phyloP scores from a whole-genome alignment of 148 eudicot genomes.

The Polygonum aviculare region DNA sequence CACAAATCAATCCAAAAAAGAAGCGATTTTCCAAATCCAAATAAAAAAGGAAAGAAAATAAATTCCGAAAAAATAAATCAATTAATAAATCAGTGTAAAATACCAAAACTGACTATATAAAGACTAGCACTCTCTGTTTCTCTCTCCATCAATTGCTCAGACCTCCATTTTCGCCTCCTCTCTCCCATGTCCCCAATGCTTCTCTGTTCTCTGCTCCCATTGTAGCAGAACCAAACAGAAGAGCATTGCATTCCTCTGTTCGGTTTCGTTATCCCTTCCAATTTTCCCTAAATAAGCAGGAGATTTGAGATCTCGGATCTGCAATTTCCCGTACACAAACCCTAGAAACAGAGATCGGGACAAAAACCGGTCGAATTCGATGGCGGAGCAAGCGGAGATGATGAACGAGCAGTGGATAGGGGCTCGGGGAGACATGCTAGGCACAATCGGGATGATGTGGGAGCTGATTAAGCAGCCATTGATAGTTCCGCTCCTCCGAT shows the following conservation, averaged over 20 bases:
- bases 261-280: not conserved
- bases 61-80: not conserved
- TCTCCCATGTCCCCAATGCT: slow-evolving; percentile 8
- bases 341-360: no score
- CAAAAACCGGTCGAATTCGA: not conserved
- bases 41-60: not conserved
- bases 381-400: slow-evolving; percentile 15
- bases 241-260: not conserved
- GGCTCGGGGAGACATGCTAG: slow-evolving; percentile 42
- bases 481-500: slow-evolving; percentile 57
- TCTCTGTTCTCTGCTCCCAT: not conserved
- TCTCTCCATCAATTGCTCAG: slow-evolving; percentile 10
- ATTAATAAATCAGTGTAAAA: not conserved
- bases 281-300: not conserved
- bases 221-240: slow-evolving; percentile 3
- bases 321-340: not conserved
- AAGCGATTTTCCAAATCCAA: not conserved
- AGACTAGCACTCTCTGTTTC: not conserved
- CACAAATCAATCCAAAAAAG: not conserved
- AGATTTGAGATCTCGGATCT: not conserved
- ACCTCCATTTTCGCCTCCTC: not conserved
- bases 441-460: slow-evolving; percentile 54
- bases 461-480: slow-evolving; percentile 56
- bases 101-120: slow-evolving; percentile 5
- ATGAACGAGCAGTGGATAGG: slow-evolving; percentile 43